These are phyloP conservation scores for Ilyonectria robusta DNA, from an alignment of 2,329 filamentous ascomycete genomes.

Conservation along the genomic window DNA sequence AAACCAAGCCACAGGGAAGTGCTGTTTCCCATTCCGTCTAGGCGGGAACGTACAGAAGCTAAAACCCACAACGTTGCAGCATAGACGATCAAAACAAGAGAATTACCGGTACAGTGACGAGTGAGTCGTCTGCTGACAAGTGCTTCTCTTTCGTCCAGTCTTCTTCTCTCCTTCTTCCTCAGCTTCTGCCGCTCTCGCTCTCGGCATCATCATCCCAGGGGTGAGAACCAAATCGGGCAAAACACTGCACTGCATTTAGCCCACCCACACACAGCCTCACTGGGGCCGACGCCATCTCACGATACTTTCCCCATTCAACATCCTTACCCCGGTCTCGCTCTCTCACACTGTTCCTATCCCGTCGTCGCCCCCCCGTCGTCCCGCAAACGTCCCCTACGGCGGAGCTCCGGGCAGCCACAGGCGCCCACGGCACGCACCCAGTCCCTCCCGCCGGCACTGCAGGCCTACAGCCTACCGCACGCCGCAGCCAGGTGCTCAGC, in stretches of 20 bases:
- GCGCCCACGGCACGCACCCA: slow-evolving; percentile 18
- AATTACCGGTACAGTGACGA: not conserved
- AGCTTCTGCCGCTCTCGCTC: slow-evolving; percentile 1
- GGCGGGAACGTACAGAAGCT: slow-evolving; percentile 3
- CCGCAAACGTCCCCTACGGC: not conserved
- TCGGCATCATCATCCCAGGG: not conserved
- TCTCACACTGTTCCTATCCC: slow-evolving; percentile 1
- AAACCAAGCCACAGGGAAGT: slow-evolving; percentile 22
- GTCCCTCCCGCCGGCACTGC: slow-evolving; percentile 15
- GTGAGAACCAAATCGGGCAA: slow-evolving; percentile 1
- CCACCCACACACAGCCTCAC: slow-evolving; percentile 43
- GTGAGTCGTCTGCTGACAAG: not conserved
- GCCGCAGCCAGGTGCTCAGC: slow-evolving; percentile 42
- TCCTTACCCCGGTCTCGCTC: slow-evolving; percentile 3
- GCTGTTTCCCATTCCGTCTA: slow-evolving; percentile 5
- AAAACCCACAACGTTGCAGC: slow-evolving; percentile 13
- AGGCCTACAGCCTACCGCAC: slow-evolving; percentile 18
- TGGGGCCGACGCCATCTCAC: slow-evolving; percentile 37
- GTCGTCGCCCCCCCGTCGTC: slow-evolving; percentile 3
- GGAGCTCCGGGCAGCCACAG: not conserved
- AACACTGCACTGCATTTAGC: slow-evolving; percentile 12
- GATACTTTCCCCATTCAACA: slow-evolving; percentile 25
- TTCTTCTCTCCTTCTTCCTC: not conserved
- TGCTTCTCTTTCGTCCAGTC: slow-evolving; percentile 3
- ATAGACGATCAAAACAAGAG: not conserved